Conservation (phyloP, 106 monocot genomes). For the Phalaenopsis aphrodite region DNA sequence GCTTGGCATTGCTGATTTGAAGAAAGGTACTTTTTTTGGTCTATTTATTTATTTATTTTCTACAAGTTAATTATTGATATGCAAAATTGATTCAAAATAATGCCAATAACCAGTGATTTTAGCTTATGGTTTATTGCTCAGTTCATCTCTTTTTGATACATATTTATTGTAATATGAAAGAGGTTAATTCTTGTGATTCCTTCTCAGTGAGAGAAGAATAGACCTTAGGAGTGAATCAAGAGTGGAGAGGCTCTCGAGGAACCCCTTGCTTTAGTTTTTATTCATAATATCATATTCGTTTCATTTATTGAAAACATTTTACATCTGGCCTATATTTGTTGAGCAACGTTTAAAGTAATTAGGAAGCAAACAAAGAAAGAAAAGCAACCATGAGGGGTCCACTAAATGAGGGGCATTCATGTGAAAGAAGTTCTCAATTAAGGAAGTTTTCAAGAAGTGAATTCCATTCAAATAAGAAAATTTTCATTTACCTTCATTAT, state of each 20-base stretch:
- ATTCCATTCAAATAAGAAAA: no score
- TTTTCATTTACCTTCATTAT: no score
- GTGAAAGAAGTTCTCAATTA: no score
- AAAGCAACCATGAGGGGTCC: no score
- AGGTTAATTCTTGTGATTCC: neutral
- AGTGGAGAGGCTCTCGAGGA: neutral
- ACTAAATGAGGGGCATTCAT: no score
- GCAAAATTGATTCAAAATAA: neutral
- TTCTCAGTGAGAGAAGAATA: neutral
- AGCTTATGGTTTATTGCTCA: neutral
- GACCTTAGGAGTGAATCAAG: neutral
- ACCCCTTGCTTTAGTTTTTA: neutral
- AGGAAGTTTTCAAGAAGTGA: no score
- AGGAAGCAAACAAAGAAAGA: neutral
- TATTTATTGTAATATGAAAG: neutral
- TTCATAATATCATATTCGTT: neutral
- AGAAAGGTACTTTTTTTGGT: slow-evolving; percentile 41
- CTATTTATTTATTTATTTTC: no score
- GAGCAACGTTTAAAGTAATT: neutral
- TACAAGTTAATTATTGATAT: neutral
- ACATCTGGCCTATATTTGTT: neutral
- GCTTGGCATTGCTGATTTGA: slow-evolving; percentile 72
- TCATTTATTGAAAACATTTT: neutral
- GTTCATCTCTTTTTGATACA: neutral
- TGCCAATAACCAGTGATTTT: neutral